Percentiles rank a stretch among this genome's conserved stretches.
phyloP scores from a whole-genome alignment of 306 rosid genomes.

The Medicago arabica region DNA sequence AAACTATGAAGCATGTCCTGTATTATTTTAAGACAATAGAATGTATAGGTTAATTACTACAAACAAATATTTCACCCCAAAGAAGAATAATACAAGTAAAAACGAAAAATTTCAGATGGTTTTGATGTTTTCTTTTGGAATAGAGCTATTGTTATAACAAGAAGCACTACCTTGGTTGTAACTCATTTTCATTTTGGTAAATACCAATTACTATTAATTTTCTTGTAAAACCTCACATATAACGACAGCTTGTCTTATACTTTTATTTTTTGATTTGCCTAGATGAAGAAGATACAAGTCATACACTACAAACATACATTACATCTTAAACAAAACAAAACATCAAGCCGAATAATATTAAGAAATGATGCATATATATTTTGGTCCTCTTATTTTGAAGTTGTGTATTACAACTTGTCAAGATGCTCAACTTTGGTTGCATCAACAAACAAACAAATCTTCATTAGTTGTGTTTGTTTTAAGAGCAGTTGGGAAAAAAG shows the following conservation, averaged over 20 bases:
- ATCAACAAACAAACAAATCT: neutral
- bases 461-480: no score
- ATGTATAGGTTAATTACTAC: neutral
- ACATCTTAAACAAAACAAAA: neutral
- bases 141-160: neutral
- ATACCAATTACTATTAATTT: no score
- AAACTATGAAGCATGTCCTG: neutral
- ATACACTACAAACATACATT: neutral
- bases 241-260: neutral
- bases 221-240: neutral
- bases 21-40: neutral
- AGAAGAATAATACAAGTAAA: neutral
- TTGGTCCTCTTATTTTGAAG: no score
- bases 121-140: neutral
- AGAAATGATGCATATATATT: no score
- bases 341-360: neutral
- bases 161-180: neutral
- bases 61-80: neutral
- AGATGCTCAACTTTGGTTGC: neutral
- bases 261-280: neutral
- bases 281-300: neutral
- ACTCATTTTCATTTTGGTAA: neutral
- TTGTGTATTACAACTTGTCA: neutral
- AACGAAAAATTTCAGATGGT: neutral
- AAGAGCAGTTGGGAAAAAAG: no score